Base-by-base conservation (phyloP, 306 rosid species). In the Vigna reflexopilosa region DNA sequence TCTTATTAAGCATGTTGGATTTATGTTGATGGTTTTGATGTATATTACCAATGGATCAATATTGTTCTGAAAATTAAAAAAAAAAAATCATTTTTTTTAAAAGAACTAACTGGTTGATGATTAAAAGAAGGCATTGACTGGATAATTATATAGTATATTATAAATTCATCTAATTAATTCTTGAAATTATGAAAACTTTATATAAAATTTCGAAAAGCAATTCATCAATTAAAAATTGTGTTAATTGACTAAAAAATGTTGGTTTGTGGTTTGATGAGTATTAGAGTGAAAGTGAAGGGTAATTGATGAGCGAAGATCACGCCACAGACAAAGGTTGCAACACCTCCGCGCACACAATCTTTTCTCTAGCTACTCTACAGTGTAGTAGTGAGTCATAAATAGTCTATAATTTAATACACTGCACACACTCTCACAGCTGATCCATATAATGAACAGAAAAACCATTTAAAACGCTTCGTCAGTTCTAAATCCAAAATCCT, bases 381-480 rank as follows among this genome's bases (percentile, higher is more conserved):
- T 59, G 12, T 10, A 6, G 47, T 9, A 42, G 47, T 42, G 47
- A 42, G 47, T 42, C 13, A 42, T 42, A 2, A 42, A 42, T 42
- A 45, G 50, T 3, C 5, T 12, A 11, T 12, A 45, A 4, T 45
- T 12, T 16, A 58, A 0, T 38, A 7, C 26, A 32, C 22, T 70
- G 49, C 62, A 8, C 30, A 10, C 13, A 9, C 50, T 45, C 50
- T 45, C 50, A 3, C 16, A 45, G 4, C 50, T 45, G 5, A 45
- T 12, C 50, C 50, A 45, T 45, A 12, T 45, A 7, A 45, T 45
- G 16, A 45, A 45, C 50, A 45, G 5, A 45, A 45, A 45, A 45
- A 30, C 67, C 70, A 67, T 73, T 87, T 87, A 81, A 85, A 89
- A 91, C 93, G 87, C 87, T 78, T 82, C 83, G 49, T 49, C 38